Evolutionary conservation across 1,139 yeast species (phyloP), one percentile per base, ranked within the genome.

Genomic region (Lodderomyces margitis): DNA sequence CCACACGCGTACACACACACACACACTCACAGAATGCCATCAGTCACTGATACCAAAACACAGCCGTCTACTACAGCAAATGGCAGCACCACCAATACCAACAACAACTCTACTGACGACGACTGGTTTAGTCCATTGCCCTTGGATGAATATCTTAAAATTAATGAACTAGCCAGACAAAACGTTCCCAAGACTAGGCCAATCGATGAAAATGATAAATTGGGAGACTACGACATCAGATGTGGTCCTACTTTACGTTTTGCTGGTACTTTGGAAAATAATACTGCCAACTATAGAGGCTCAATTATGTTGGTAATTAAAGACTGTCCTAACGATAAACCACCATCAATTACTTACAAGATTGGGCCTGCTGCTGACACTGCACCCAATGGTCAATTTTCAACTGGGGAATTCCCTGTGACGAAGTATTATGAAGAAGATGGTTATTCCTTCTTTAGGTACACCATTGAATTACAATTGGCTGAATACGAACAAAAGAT

Each of bases 231-330:
- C n/a, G 70, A 77, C 40, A 69, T 83, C 38, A 67, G 73, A 47
- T 84, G 92, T 58, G 97, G 97, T 1, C 97, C 97, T 0, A 68
- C 83, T 28, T 64, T 89, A 44, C 70, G 92, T 46, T 74, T 83
- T 42, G 66, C 79, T 44, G 89, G 86, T 4, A 76, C 83, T 47
- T 67, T 75, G 31, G 80, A 75, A 49, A 60, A 74, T 21, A 66
- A 67, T 1, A 44, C 64, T 8, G 51, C 60, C 35, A 66, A 73
- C 43, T 88, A 87, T 66, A 64, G 87, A 33, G 96, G 82, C 1
- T 67, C 86, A 1, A 66, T 86, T 17, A 53, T 87, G 59, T 57
- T 87, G 37, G 87, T 85, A 2, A 65, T 78, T n/a, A 67, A 71
- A 41, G 78, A 73, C 44, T 52, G 53, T 17, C 53, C 52, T 36